Evolutionary conservation across 768 basidiomycete species (phyloP), one percentile per base, ranked within the genome.

Genomic region (Ephemerocybe angulata): DNA sequence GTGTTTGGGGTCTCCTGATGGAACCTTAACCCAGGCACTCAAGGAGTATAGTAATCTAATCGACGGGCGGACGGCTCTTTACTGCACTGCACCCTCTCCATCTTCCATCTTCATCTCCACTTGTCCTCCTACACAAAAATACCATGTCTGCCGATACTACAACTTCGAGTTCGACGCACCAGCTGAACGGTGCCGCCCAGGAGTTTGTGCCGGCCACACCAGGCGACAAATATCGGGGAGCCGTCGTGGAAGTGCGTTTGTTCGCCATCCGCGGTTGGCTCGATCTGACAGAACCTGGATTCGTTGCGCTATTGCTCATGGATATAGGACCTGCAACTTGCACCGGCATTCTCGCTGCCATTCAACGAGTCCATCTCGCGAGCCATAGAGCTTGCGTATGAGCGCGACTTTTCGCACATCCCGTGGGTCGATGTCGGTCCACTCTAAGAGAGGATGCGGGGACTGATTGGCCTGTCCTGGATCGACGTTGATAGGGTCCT

Each of bases 371-470:
- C 82, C 19, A 84, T 95, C 54, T 78, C 82, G 8, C 77, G 81
- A 22, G 93, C 90, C 1, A 82, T 96, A 27, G 91, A 92, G 61
- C 79, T 88, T 24, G 94, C 93, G 0, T 96, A 94, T 62, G 94
- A 97, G 60, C 84, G 93, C 30, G 94, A 97, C 66, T 97, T 95
- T 71, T 93, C 93, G 17, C 87, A 95, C 62, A 86, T 96, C 57
- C 94, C 94, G 94, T 95, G 50, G 44, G 72, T 62, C 35, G 15
- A 21, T 19, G 17, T n/a, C 46, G 25, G 28, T 40, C 27, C 12
- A 21, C 13, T 21, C 15, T n/a, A n/a, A n/a, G 22, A 5, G 29
- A 10, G 11, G 6, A 42, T 35, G 29, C 38, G 38, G 46, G 27
- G 47, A 19, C 13, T 7, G 17, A 33, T n/a, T 42, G 40, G 24